Evolutionary conservation across 257 asterid species (phyloP), one percentile per base, ranked within the genome.

Genomic region (Handroanthus guayacan): DNA sequence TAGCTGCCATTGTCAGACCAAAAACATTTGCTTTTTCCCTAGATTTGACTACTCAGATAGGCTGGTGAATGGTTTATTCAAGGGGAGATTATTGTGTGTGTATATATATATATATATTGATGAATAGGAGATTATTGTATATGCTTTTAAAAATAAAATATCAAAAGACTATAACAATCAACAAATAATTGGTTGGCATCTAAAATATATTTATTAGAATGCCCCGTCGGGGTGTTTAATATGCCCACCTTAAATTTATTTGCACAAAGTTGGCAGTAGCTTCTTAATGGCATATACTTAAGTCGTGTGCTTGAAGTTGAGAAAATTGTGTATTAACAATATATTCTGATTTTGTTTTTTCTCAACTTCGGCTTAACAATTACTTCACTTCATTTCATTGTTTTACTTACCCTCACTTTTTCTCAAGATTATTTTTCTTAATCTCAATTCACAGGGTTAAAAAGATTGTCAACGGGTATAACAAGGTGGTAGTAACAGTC

Each of bases 401-500:
- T 56, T 41, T 36, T 43, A 18, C 67, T 50, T 50, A 39, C 18
- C 56, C 25, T 57, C 79, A 72, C 55, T 68, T 60, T 50, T 51
- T 76, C 41, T 74, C 31, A 44, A 11, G 31, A 57, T 76, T 58
- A n/a, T 69, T 58, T 51, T 75, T 6, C 66, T 61, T 9, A 47
- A 68, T 80, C 72, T 18, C 52, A 18, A 62, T 66, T 47, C 55
- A 69, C 81, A 95, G 98, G 90, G 99, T 95, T 47, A 85, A 84
- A 70, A 89, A 80, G 81, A 83, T 95, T 71, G 80, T 66, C 8
- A 85, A 89, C 63, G 94, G 93, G 71, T 90, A 84, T 75, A 86
- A 87, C 52, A 91, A 90, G 84, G 98, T 93, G 80, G 78, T 69
- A 73, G 87, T 95, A 17, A 83, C 92, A 67, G 81, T 88, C 45